Percentiles rank a stretch among this genome's conserved stretches.
These are phyloP conservation scores for Raddia guianensis DNA, from an alignment of 176 grass and related monocot genomes.

Conservation along the genomic window DNA sequence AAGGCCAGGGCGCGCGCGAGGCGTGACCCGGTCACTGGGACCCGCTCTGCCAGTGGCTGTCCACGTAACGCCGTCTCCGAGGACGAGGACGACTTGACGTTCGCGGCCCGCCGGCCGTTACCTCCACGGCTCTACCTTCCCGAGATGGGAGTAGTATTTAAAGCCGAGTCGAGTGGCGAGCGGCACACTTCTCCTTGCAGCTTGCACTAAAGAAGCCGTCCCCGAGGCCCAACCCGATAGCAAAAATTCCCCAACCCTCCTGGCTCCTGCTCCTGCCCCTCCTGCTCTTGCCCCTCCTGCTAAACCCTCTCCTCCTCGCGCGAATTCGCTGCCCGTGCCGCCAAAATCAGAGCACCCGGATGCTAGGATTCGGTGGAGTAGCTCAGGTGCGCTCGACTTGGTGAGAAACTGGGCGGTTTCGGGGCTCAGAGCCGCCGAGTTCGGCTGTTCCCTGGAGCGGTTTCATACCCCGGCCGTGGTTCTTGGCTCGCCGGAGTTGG, in stretches of 20 bases:
- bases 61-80: not conserved
- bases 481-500: constrained; percentile 8
- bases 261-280: not conserved
- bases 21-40: not conserved
- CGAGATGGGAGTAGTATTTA: constrained; percentile 12
- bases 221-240: not conserved
- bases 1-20: not conserved
- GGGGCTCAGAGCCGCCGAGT: not conserved
- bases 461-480: not conserved
- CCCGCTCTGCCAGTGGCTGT: not conserved
- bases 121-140: not conserved
- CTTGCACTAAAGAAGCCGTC: constrained; percentile 34
- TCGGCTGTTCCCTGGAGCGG: constrained; percentile 3
- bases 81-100: not conserved
- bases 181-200: constrained; percentile 29
- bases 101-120: not conserved
- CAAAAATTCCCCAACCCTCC: constrained; percentile 17
- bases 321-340: not conserved
- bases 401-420: not conserved
- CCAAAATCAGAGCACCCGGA: not conserved
- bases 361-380: not conserved
- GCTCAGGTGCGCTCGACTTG: not conserved
- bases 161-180: constrained; percentile 20
- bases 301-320: not conserved
- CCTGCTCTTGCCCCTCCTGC: not conserved